A percentile compares a stretch with the other conserved stretches of the same genome.
These are phyloP conservation scores for Nitzschia palea DNA, from an alignment of 108 stramenopile species.

Conservation along the genomic window DNA sequence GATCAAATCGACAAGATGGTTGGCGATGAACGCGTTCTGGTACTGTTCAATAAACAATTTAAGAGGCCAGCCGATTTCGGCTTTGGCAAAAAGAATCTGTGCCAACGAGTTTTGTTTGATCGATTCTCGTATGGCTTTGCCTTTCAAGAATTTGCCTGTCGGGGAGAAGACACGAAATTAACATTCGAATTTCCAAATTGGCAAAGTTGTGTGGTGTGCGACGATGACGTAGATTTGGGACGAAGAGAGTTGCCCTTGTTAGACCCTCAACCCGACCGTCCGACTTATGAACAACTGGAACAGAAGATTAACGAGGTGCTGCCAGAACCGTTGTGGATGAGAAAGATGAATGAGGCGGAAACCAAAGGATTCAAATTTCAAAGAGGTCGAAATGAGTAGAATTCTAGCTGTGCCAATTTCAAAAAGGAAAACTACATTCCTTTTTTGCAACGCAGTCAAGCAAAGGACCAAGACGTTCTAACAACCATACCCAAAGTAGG, in stretches of 20 bases:
- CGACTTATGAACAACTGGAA: conserved; percentile 51
- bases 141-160: conserved; percentile 69
- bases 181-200: conserved; percentile 56
- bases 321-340: conserved; percentile 72
- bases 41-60: conserved; percentile 64
- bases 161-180: conserved; percentile 68
- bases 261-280: conserved; percentile 30
- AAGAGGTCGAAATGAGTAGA: conserved; percentile 6
- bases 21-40: conserved; percentile 43
- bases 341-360: conserved; percentile 62
- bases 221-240: conserved; percentile 36
- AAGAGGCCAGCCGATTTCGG: conserved; percentile 65
- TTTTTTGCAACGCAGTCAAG: no score
- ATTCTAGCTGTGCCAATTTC: no score
- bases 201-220: conserved; percentile 52
- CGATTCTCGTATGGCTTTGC: conserved; percentile 58
- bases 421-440: no score
- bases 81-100: conserved; percentile 36
- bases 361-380: conserved; percentile 69
- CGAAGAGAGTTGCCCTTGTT: conserved; percentile 43
- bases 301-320: conserved; percentile 62
- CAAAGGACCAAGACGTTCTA: no score
- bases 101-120: conserved; percentile 41
- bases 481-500: no score
- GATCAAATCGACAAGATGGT: conserved; percentile 61